Base-by-base conservation (phyloP, 805 yeast species). In the Kluyveromyces wickerhamii region DNA sequence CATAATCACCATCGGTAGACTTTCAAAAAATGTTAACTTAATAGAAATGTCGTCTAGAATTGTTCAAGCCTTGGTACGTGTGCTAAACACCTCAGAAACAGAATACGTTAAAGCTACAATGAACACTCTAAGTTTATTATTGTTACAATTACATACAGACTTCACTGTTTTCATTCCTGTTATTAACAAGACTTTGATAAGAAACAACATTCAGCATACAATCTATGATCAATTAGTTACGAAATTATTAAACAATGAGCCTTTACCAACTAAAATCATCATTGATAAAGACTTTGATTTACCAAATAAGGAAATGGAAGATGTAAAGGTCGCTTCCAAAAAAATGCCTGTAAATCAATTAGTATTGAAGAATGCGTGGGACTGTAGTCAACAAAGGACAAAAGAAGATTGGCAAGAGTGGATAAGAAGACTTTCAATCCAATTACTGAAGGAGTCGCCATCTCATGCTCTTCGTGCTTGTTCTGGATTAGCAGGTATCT, bases 331-430 rank as follows among this genome's bases (percentile, higher is more conserved):
- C 42, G 75, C 81, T 1, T 67, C 79, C 3, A 77, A 80, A 48
- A 84, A 84, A 47, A 63, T 89, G 8, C 88, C 95, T 0, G 73
- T 76, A 4, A 76, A 76, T 43, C 79, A 74, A 44, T 67, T 66
- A 35, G 66, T 65, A 7, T 65, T 92, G 47, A 79, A 84, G 48
- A 73, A 75, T 28, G 85, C 88, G 1, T 92, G 98, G 97, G 95
- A 87, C 46, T 81, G 95, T 18, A 74, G 83, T 16, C 89, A 85
- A 45, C 74, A 89, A 44, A 72, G 94, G 34, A 85, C 96, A 0
- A 78, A 79, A 47, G 97, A 88, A 48, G 98, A 92, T 46, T 92
- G 98, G 98, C 89, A 83, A 48, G 97, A 92, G 52, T 92, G 99
- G 99, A 77, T 87, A 44, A 73, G 94, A 39, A 68, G 92, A 39